Evolutionary conservation across 2,329 filamentous ascomycete genomes (phyloP).

Genomic region (Aspergillus proliferans): DNA sequence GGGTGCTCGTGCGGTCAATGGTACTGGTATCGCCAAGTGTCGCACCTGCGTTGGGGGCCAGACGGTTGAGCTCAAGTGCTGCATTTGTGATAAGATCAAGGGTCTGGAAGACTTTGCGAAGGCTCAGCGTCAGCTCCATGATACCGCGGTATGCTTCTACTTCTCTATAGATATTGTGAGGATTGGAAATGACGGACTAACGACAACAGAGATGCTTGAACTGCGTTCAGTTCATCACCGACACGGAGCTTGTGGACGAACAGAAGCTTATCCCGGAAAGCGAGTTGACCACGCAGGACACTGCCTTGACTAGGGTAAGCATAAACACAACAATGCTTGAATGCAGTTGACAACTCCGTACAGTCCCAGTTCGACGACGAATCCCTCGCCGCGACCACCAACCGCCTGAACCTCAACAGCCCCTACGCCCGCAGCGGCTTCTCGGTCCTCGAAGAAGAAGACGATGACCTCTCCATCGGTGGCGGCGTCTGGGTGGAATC

Average conservation of each 20-base stretch:
- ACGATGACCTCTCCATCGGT: conserved; percentile 12
- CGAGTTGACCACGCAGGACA: conserved; percentile 6
- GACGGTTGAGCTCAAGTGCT: conserved; percentile 44
- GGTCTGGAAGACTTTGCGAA: conserved; percentile 47
- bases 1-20: conserved; percentile 10
- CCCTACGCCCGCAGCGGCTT: background rate
- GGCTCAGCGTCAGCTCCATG: conserved; percentile 40
- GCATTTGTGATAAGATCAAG: conserved; percentile 43
- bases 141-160: conserved; percentile 37
- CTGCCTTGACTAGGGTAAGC: conserved; percentile 7
- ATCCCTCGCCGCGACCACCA: conserved; percentile 4
- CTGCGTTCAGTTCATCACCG: conserved; percentile 30
- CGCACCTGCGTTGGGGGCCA: conserved; percentile 39
- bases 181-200: conserved; percentile 1
- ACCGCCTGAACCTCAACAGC: background rate
- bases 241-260: conserved; percentile 29
- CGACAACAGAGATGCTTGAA: conserved; percentile 35
- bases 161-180: conserved; percentile 1
- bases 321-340: background rate
- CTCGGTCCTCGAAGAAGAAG: conserved; percentile 7
- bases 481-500: conserved; percentile 16
- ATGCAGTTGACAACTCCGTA: too few species aligned
- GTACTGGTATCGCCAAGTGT: conserved; percentile 34
- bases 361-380: conserved; percentile 12
- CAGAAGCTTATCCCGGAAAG: conserved; percentile 17